These are phyloP conservation scores for Hanseniaspora taiwanica DNA, from an alignment of 805 yeast genomes.

Conservation along the genomic window DNA sequence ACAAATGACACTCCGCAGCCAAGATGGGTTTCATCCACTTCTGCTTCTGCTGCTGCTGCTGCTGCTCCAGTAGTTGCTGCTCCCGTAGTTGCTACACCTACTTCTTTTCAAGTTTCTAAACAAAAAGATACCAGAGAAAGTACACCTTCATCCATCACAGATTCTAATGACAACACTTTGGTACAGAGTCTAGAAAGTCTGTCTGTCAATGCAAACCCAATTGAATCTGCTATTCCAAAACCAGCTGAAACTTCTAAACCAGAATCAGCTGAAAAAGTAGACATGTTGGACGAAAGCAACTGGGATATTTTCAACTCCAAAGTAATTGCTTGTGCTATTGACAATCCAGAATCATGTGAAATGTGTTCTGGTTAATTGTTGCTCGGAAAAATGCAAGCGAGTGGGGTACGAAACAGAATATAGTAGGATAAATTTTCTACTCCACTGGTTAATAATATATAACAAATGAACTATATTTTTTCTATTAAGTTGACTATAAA, in stretches of 20 bases:
- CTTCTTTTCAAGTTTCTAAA: constrained; percentile 13
- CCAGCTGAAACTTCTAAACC: constrained; percentile 25
- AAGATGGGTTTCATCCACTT: constrained; percentile 1
- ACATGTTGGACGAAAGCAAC: constrained; percentile 33
- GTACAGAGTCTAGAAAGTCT: constrained; percentile 24
- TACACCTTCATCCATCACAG: constrained; percentile 24
- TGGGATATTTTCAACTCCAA: constrained; percentile 82
- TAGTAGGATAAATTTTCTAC: too few relatives aligned
- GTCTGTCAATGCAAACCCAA: constrained; percentile 18
- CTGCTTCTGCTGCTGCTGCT: constrained; percentile 1
- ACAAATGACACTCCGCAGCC: constrained; percentile 9
- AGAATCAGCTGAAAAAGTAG: constrained; percentile 27
- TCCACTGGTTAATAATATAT: too few relatives aligned
- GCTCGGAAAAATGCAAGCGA: too few relatives aligned
- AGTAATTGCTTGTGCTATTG: constrained; percentile 92
- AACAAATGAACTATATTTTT: too few relatives aligned
- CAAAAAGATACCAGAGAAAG: constrained; percentile 14
- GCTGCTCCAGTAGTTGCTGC: not conserved
- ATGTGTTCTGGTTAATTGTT: constrained; percentile 89
- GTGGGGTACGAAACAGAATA: too few relatives aligned
- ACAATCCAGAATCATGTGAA: constrained; percentile 94
- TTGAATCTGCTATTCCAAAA: constrained; percentile 20
- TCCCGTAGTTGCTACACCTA: constrained; percentile 6
- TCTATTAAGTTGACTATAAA: too few relatives aligned
- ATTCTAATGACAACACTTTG: constrained; percentile 31